A percentile compares a stretch with the other conserved stretches of the same genome.
Conservation (phyloP, 2,329 filamentous ascomycete species). For the Ophiostoma quercus region DNA sequence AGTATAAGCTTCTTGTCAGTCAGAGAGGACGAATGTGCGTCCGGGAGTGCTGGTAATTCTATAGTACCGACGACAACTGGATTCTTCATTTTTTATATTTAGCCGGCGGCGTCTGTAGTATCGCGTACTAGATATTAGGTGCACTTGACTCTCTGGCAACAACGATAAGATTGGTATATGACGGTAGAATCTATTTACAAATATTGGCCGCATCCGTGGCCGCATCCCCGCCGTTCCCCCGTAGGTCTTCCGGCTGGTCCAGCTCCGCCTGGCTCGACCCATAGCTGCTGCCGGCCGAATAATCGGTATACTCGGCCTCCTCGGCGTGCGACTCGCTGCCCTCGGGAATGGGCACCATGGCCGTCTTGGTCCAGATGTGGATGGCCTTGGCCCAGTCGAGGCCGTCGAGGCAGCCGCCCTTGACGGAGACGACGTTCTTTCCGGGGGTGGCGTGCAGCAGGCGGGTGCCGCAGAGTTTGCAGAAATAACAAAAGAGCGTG, state of each 20-base stretch:
- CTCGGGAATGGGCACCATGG: slow-evolving; percentile 64
- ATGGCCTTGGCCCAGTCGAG: slow-evolving; percentile 56
- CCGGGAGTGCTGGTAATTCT: too few relatives aligned
- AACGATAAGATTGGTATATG: too few relatives aligned
- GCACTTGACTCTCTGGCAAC: too few relatives aligned
- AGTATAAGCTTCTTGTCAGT: too few relatives aligned
- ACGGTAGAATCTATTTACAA: neutral
- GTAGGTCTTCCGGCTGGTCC: slow-evolving; percentile 39
- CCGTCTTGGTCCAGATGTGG: slow-evolving; percentile 64
- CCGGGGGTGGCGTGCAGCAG: slow-evolving; percentile 56
- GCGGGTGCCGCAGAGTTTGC: slow-evolving; percentile 59
- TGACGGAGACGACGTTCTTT: slow-evolving; percentile 59
- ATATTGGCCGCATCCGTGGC: slow-evolving; percentile 24
- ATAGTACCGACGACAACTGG: too few relatives aligned
- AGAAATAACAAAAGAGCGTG: slow-evolving; percentile 61
- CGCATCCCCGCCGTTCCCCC: slow-evolving; percentile 19
- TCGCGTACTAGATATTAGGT: too few relatives aligned
- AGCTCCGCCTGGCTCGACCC: slow-evolving; percentile 41
- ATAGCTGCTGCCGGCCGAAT: slow-evolving; percentile 30
- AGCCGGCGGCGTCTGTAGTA: too few relatives aligned
- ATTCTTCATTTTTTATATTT: too few relatives aligned
- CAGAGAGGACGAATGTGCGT: too few relatives aligned
- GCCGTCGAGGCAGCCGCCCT: slow-evolving; percentile 61
- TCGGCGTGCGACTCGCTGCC: slow-evolving; percentile 54
- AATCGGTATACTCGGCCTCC: slow-evolving; percentile 44